Evolutionary conservation across 2,329 filamentous ascomycete genomes (phyloP).

Genomic region (Paraphoma chrysanthemicola): DNA sequence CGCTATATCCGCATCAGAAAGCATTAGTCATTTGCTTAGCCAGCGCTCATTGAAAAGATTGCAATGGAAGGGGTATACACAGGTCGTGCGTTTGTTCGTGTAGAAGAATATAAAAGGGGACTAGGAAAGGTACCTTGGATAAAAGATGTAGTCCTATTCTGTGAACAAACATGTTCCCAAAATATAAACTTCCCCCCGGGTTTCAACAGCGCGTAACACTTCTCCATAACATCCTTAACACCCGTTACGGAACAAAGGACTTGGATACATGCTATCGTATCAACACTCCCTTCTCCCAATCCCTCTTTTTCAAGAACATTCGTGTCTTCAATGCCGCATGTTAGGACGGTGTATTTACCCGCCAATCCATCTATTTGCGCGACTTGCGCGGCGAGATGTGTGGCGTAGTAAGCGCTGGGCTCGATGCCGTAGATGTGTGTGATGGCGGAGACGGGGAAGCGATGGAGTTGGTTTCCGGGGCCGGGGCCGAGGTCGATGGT

Average conservation of each 20-base stretch:
- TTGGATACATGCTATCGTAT: neutral
- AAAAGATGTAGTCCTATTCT: neutral
- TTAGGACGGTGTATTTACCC: neutral
- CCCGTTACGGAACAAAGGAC: neutral
- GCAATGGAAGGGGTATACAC: no score
- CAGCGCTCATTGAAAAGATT: no score
- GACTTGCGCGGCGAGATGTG: neutral
- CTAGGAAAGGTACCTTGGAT: no score
- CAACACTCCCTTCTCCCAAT: neutral
- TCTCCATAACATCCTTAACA: neutral
- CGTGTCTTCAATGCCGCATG: neutral
- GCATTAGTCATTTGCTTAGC: no score
- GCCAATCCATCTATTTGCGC: neutral
- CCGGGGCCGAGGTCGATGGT: constrained; percentile 18
- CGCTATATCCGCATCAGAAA: constrained; percentile 1
- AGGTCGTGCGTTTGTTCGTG: no score
- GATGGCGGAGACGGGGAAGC: constrained; percentile 7
- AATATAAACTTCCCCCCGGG: constrained; percentile 9
- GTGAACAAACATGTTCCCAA: constrained; percentile 8
- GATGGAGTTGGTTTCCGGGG: constrained; percentile 15
- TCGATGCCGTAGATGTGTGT: constrained; percentile 12
- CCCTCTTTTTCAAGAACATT: neutral
- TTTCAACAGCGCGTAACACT: constrained; percentile 6
- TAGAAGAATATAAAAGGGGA: no score
- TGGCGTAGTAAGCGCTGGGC: constrained; percentile 1